Evolutionary conservation across 192 early-diverging fungal species (phyloP).

Genomic region (Coemansia sp.): DNA sequence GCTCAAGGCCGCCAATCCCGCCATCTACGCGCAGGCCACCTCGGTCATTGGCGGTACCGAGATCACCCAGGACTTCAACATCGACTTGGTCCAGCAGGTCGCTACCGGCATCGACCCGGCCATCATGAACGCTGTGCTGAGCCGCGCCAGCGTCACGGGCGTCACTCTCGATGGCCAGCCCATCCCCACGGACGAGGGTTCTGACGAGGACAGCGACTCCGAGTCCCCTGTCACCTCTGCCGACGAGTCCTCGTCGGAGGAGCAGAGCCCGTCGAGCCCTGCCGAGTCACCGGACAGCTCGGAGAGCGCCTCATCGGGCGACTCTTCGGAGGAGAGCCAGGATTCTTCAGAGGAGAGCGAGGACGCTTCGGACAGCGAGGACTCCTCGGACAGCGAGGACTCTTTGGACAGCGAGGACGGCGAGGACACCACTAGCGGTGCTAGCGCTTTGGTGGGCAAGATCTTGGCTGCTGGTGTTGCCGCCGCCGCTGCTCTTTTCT

Average conservation of each 20-base stretch:
- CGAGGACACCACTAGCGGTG: constrained; percentile 20
- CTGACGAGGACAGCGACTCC: not conserved
- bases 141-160: constrained; percentile 39
- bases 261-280: not conserved
- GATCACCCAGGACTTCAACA: constrained; percentile 31
- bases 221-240: not conserved
- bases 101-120: constrained; percentile 45
- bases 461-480: constrained; percentile 24
- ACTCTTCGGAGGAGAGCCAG: not conserved
- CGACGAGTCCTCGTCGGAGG: not conserved
- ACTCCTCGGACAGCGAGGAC: constrained; percentile 5
- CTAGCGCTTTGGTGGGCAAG: constrained; percentile 13
- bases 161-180: constrained; percentile 40
- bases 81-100: constrained; percentile 38
- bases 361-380: not conserved
- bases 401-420: constrained; percentile 7
- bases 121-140: constrained; percentile 44
- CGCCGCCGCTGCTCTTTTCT: constrained; percentile 38
- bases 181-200: constrained; percentile 1
- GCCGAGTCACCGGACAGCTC: not conserved
- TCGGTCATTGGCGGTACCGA: constrained; percentile 38
- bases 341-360: constrained; percentile 2
- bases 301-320: not conserved
- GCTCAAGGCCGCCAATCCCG: constrained; percentile 35
- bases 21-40: constrained; percentile 39